phyloP scores from a whole-genome alignment of 2,329 filamentous ascomycete species.

The Epichloe sp. region DNA sequence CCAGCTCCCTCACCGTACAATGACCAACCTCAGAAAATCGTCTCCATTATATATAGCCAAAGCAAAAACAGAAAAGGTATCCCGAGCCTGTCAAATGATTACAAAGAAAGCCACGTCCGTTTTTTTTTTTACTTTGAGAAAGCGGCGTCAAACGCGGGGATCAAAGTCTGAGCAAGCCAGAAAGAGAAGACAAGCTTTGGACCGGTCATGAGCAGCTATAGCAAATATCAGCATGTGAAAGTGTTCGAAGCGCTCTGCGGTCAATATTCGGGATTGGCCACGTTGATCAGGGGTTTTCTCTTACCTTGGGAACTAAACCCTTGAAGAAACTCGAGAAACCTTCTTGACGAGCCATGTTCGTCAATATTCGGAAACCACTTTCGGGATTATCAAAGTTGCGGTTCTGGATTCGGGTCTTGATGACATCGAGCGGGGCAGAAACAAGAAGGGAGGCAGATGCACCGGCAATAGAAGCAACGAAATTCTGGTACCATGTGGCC shows the following conservation, averaged over 20 bases:
- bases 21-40: neutral
- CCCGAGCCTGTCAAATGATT: neutral
- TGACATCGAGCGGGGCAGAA: conserved; percentile 90
- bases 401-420: conserved; percentile 98
- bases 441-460: conserved; percentile 91
- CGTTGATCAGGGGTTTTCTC: neutral
- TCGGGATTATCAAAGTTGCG: conserved; percentile 97
- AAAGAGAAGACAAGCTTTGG: conserved; percentile 99
- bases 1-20: neutral
- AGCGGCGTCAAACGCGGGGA: conserved; percentile 67
- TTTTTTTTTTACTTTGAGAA: conserved; percentile 13
- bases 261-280: neutral
- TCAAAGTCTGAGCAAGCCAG: conserved; percentile 97
- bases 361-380: conserved; percentile 79
- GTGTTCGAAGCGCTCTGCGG: conserved; percentile 6
- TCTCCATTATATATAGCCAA: neutral
- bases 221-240: conserved; percentile 4
- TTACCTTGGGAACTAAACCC: conserved; percentile 78
- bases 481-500: conserved; percentile 91
- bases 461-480: conserved; percentile 88
- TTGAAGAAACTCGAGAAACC: conserved; percentile 88
- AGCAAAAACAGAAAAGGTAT: neutral
- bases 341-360: conserved; percentile 88
- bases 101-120: neutral
- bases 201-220: conserved; percentile 85